phyloP scores from a whole-genome alignment of 179 eudicot species.

The Drosera spatulata region DNA sequence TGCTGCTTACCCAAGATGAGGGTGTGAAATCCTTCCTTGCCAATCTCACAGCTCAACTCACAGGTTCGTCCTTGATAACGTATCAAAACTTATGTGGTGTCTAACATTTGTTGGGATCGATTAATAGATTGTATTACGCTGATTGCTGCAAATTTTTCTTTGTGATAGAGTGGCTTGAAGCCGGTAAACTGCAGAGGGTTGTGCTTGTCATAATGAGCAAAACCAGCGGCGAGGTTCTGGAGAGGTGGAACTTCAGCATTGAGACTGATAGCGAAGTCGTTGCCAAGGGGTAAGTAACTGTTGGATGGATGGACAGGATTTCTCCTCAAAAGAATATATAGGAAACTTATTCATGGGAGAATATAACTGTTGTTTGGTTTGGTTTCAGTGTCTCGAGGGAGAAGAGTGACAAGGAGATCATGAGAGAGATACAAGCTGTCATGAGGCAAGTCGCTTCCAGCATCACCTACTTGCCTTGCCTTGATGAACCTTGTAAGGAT shows the following conservation, averaged over 20 bases:
- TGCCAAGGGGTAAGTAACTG: slow-evolving; percentile 56
- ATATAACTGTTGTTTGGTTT: not conserved
- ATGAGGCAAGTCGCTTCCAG: slow-evolving; percentile 98
- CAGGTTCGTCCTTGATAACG: slow-evolving; percentile 27
- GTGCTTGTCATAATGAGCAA: slow-evolving; percentile 94
- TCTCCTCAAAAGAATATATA: no score
- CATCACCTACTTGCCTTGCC: slow-evolving; percentile 94
- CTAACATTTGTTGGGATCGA: not conserved
- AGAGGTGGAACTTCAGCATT: slow-evolving; percentile 97
- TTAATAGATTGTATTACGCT: no score
- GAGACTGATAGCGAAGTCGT: slow-evolving; percentile 86
- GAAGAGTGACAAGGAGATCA: slow-evolving; percentile 94
- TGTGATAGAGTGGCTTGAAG: slow-evolving; percentile 77
- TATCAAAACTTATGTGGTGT: not conserved
- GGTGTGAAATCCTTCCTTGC: slow-evolving; percentile 80
- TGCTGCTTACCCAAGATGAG: slow-evolving; percentile 89
- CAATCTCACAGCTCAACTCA: slow-evolving; percentile 69
- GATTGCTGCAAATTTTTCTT: not conserved
- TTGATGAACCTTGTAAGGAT: slow-evolving; percentile 80
- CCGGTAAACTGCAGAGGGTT: slow-evolving; percentile 85
- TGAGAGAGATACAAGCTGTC: slow-evolving; percentile 98
- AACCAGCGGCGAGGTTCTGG: slow-evolving; percentile 66
- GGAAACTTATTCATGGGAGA: no score
- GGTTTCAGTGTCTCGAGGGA: slow-evolving; percentile 66
- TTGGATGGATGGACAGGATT: not conserved